Percentiles rank a stretch among this genome's conserved stretches.
Evolutionary conservation across 2,329 filamentous ascomycete genomes (phyloP).

Genomic region (Fusarium sp.): DNA sequence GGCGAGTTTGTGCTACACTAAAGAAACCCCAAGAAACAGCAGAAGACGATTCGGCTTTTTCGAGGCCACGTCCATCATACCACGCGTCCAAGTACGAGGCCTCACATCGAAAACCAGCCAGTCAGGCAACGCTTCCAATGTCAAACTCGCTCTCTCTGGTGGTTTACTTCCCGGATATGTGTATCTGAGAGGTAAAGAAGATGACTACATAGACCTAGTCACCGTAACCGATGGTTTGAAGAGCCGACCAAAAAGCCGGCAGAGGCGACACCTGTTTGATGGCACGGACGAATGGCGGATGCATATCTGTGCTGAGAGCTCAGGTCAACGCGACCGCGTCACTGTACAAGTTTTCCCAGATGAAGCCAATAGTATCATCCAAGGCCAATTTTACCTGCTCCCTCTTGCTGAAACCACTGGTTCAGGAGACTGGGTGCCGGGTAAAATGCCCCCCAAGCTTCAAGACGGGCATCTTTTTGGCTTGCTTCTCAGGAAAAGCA

Average conservation of each 20-base stretch:
- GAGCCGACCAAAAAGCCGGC: background rate
- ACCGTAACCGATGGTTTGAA: background rate
- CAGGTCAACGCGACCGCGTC: background rate
- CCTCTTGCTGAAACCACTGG: background rate
- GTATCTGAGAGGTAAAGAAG: background rate
- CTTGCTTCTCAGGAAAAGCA: background rate
- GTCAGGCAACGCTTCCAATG: background rate
- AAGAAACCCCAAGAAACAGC: background rate
- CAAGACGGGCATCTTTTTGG: background rate
- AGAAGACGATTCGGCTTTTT: background rate
- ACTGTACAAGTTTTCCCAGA: background rate
- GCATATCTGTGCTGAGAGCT: background rate
- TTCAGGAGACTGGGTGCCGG: background rate
- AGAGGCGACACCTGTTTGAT: background rate
- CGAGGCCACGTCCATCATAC: background rate
- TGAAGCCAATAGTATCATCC: background rate
- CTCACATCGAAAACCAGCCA: background rate
- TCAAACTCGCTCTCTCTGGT: background rate
- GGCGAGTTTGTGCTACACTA: background rate
- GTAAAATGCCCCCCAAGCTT: background rate
- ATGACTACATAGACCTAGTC: background rate
- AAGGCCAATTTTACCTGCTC: background rate
- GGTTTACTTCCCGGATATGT: background rate
- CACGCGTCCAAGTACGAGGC: background rate
- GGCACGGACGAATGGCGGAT: background rate